Percentiles rank a stretch among this genome's conserved stretches.
phyloP scores from a whole-genome alignment of 257 asterid genomes.

The Solanum virginianum region DNA sequence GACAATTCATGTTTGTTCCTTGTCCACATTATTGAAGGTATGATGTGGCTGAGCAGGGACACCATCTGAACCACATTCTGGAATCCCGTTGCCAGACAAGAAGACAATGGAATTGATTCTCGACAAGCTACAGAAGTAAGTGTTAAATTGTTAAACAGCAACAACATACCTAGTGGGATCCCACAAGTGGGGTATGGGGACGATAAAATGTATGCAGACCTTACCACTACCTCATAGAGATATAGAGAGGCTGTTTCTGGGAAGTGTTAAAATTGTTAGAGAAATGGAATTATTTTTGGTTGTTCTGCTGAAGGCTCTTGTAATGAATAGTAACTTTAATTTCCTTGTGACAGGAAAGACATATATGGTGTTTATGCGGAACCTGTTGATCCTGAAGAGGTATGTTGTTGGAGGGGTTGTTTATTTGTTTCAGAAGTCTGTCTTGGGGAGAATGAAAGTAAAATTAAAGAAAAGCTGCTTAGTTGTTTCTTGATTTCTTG shows the following conservation, averaged over 20 bases:
- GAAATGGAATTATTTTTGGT: neutral
- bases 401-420: conserved; percentile 9
- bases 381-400: conserved; percentile 99
- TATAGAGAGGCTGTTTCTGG: no score
- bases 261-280: no score
- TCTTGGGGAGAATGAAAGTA: neutral
- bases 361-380: conserved; percentile 90
- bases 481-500: neutral
- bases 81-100: conserved; percentile 66
- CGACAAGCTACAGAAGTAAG: conserved; percentile 95
- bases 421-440: conserved; percentile 2
- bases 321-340: conserved; percentile 15
- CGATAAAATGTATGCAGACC: no score
- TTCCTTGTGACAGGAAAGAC: conserved; percentile 73
- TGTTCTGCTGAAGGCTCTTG: neutral
- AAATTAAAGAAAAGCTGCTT: neutral
- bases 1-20: neutral
- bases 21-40: neutral
- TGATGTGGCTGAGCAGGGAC: conserved; percentile 36
- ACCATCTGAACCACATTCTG: conserved; percentile 32
- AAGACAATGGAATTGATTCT: conserved; percentile 67
- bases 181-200: no score
- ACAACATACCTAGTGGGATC: no score
- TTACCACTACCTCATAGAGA: no score
- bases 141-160: neutral